Evolutionary conservation across 148 eudicot species (phyloP), one percentile per base, ranked within the genome.

Genomic region (Amaranthus hypochondriacus): DNA sequence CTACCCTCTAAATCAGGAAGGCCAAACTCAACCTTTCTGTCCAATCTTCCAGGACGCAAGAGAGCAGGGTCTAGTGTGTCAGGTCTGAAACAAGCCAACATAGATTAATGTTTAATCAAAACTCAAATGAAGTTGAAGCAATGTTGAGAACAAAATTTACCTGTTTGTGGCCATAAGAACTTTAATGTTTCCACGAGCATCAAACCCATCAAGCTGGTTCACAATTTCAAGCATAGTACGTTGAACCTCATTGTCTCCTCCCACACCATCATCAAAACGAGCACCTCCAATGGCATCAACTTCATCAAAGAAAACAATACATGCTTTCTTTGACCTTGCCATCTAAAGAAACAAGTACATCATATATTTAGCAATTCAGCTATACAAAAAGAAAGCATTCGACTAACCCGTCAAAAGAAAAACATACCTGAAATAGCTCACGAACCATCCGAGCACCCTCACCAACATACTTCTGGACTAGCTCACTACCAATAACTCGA

Each of bases 381-480:
- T 28, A 28, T 28, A 28, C 4, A 48, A n/a, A 59, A 59, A 58
- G 14, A 14, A 71, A 56, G 52, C 48, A 70, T 62, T 70, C 7
- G n/a, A 42, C 50, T 4, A 15, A 53, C 39, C 59, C 39, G 39
- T 42, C 11, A n/a, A 28, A 28, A 43, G 13, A 43, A 28, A 28
- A 46, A n/a, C 73, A 56, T 56, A 70, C 99, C 99, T 95, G 97
- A 80, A 95, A 95, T 46, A 95, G 83, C 85, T 92, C 96, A 74
- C 97, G 97, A 83, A 96, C 99, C 99, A 96, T 96, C 44, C 97
- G 85, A 56, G 97, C 97, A 42, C 97, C 99, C 84, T 96, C 99
- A 74, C 99, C 99, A 75, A 96, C 99, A 83, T 96, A 96, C 71
- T 92, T 96, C 76, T 96, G 99, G 71, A 96, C 99, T 65, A 96